Base-by-base conservation (phyloP, 306 rosid genomes). In the Aeschynomene evenia region DNA sequence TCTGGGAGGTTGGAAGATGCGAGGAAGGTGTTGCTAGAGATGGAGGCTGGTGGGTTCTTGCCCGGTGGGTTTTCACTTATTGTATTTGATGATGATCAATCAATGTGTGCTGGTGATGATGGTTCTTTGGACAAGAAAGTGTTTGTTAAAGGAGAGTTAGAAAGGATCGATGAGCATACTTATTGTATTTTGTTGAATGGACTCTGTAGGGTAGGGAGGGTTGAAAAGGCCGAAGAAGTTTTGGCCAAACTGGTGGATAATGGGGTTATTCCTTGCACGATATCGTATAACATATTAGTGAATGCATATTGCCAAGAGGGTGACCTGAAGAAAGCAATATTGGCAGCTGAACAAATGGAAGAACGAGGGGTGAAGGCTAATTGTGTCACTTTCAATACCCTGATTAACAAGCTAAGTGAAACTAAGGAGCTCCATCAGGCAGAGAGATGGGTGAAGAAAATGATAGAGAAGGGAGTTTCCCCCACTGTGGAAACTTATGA, bases 361-460 rank as follows among this genome's bases (percentile, higher is more conserved):
- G 85, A 73, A 34, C 73, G 16, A 20, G 86, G 96, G 63, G 56
- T 88, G 84, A 63, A 66, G 77, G 83, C 92, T 9, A 85, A 75
- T 43, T 55, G 63, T 74, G 70, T 88, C 68, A 89, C 92, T 34
- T 92, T 79, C 73, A 92, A 87, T 79, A 68, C 86, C 61, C 21
- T 80, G 81, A 87, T 92, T 49, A 63, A 69, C 77, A 87, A 84
- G 57, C 74, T 78, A 24, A 83, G 89, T 11, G 96, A 84, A 65
- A 83, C 48, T 49, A 69, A 65, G 71, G 85, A 89, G 77, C 54
- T 88, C 81, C 82, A 76, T 36, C 73, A 60, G 80, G 98, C 88
- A 29, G 96, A 89, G 80, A 81, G 76, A 51, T 89, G 95, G 92
- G 77, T 89, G 34, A 73, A 80, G 84, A 86, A 79, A 58, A 89